Percentiles rank a stretch among this genome's conserved stretches.
These are phyloP conservation scores for Dactylellina parvicollis DNA, from an alignment of 2,329 filamentous ascomycete species.

Conservation along the genomic window DNA sequence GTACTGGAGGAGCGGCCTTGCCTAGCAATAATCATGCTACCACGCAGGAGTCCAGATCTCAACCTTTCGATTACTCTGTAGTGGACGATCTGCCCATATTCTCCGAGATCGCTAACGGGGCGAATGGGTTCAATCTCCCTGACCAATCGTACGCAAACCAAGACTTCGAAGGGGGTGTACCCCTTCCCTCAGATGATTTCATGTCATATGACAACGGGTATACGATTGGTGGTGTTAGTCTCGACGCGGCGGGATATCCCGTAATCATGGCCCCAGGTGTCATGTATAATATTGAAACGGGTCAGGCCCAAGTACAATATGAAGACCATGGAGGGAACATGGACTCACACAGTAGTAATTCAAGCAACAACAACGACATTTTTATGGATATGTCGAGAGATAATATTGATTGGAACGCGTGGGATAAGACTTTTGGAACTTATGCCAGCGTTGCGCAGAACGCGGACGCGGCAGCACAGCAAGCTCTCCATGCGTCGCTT, in stretches of 20 bases:
- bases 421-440: conserved; percentile 57
- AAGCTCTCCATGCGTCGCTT: conserved; percentile 23
- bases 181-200: conserved; percentile 35
- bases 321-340: conserved; percentile 41
- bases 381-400: conserved; percentile 54
- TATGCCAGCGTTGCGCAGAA: conserved; percentile 55
- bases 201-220: conserved; percentile 48
- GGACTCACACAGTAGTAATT: conserved; percentile 35
- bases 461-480: conserved; percentile 15
- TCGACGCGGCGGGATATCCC: conserved; percentile 46
- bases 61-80: conserved; percentile 40
- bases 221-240: conserved; percentile 41
- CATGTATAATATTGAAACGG: conserved; percentile 52
- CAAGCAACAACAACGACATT: conserved; percentile 51
- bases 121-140: conserved; percentile 27
- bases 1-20: conserved; percentile 7
- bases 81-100: conserved; percentile 50
- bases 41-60: conserved; percentile 31
- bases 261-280: conserved; percentile 51
- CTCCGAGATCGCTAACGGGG: conserved; percentile 29
- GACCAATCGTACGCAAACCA: conserved; percentile 47
- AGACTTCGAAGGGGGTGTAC: conserved; percentile 33
- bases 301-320: conserved; percentile 39
- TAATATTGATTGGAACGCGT: conserved; percentile 58
- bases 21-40: background rate